Evolutionary conservation across 2,329 filamentous ascomycete genomes (phyloP).

Genomic region (Corniculantispora saksenae): DNA sequence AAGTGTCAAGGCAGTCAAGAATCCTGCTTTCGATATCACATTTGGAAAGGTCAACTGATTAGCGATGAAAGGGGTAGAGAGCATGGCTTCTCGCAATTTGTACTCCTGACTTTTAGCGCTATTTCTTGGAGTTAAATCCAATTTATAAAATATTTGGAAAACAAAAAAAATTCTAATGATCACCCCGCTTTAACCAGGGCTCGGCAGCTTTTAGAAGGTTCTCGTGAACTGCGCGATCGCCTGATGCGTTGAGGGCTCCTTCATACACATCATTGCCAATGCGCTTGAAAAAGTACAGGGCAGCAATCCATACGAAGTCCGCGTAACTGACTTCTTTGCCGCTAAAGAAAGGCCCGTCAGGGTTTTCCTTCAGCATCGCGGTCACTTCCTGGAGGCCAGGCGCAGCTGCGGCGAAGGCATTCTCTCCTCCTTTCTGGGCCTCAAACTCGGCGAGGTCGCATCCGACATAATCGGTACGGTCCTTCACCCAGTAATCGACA

Average conservation of each 20-base stretch:
- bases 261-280: conserved; percentile 38
- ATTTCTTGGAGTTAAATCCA: not conserved
- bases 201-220: conserved; percentile 41
- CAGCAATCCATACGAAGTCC: conserved; percentile 58
- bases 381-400: conserved; percentile 38
- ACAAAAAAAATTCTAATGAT: conserved; percentile 30
- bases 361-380: conserved; percentile 53
- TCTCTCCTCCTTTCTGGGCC: conserved; percentile 49
- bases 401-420: conserved; percentile 48
- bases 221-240: conserved; percentile 40
- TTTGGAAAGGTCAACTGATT: not conserved
- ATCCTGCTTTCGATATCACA: conserved; percentile 13
- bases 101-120: not conserved
- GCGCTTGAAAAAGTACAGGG: conserved; percentile 44
- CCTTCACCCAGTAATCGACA: conserved; percentile 55
- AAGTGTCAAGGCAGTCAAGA: conserved; percentile 12
- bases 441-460: conserved; percentile 54
- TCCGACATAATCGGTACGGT: conserved; percentile 50
- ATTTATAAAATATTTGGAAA: not conserved
- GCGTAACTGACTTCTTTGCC: conserved; percentile 57
- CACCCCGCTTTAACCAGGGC: conserved; percentile 43
- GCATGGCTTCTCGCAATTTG: not conserved
- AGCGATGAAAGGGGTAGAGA: not conserved
- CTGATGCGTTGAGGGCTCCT: conserved; percentile 37
- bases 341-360: conserved; percentile 60